Evolutionary conservation across 2,329 filamentous ascomycete species (phyloP), one percentile per base, ranked within the genome.

Genomic region (Microthyrium microscopicum): DNA sequence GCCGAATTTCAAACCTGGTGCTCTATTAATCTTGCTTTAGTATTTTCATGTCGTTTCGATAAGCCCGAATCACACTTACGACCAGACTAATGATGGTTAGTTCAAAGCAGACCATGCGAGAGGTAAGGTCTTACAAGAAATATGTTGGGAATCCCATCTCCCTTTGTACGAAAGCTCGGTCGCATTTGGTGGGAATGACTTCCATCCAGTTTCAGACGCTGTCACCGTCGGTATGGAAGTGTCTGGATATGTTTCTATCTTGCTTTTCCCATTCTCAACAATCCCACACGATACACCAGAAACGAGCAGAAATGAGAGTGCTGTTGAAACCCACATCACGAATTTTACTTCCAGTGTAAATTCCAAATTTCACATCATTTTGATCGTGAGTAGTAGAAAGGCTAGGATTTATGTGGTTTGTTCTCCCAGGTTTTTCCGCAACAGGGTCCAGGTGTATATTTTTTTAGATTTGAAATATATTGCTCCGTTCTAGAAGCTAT

Each of bases 121-220:
- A 29, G 19, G 25, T 21, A n/a, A 4, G 7, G 42, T 42, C 47
- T 42, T 50, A 55, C 55, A 74, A 2, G 66, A 73, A 30, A 72
- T 60, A 41, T 68, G 58, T 41, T 68, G 61, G 21, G 61, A 68
- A 45, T 74, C 69, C 70, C 70, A 75, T 37, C 68, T 56, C 4
- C 70, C 70, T 44, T 73, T 72, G 54, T 73, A 75, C 0, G 66
- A 65, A 7, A 75, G 54, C 43, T 73, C 66, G 1, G 57, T 48
- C 2, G 64, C 58, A 44, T 65, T 56, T 4, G 67, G 57, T 4
- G 55, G 50, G 41, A 69, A 74, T 1, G 55, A 65, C 20, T 48
- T 57, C 54, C 61, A 65, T 21, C 26, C 41, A 4, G 46, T 49
- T 17, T 49, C 44, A 26, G 55, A 49, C 21, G 46, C 26, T 9